Conservation (phyloP, 2,329 filamentous ascomycete genomes). For the Exutisphaerella laricina region DNA sequence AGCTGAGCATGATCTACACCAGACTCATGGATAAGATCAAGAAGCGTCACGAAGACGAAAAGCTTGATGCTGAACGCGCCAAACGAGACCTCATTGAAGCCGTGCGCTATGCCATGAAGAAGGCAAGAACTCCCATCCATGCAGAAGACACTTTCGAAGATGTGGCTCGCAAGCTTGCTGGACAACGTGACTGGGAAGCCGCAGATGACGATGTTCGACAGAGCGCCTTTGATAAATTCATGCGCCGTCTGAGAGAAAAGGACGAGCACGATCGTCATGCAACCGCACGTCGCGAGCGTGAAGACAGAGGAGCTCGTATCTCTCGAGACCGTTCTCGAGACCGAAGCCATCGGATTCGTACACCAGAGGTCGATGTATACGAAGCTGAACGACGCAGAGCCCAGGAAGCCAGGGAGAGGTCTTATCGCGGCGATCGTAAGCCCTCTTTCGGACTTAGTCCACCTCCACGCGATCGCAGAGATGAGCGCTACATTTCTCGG, state of each 20-base stretch:
- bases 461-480: conserved; percentile 30
- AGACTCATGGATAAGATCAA: conserved; percentile 81
- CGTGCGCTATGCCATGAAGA: conserved; percentile 80
- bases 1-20: conserved; percentile 75
- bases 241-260: conserved; percentile 83
- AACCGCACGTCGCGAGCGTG: conserved; percentile 41
- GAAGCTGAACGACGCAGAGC: conserved; percentile 92
- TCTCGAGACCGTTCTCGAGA: conserved; percentile 36
- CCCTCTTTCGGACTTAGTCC: conserved; percentile 39
- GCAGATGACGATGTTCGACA: conserved; percentile 77
- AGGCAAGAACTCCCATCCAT: conserved; percentile 76
- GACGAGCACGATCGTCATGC: conserved; percentile 45
- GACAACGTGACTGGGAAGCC: conserved; percentile 79
- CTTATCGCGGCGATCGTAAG: conserved; percentile 89
- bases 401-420: conserved; percentile 87
- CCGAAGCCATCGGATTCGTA: conserved; percentile 53
- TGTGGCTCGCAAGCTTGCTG: conserved; percentile 71
- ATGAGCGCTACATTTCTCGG: conserved; percentile 21
- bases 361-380: conserved; percentile 85
- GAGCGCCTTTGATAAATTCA: conserved; percentile 83
- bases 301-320: conserved; percentile 49
- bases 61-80: conserved; percentile 71
- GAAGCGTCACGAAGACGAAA: conserved; percentile 76
- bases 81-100: conserved; percentile 80
- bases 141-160: conserved; percentile 81